Base-by-base conservation (phyloP, 345 rosid genomes). In the Brassica rapa region DNA sequence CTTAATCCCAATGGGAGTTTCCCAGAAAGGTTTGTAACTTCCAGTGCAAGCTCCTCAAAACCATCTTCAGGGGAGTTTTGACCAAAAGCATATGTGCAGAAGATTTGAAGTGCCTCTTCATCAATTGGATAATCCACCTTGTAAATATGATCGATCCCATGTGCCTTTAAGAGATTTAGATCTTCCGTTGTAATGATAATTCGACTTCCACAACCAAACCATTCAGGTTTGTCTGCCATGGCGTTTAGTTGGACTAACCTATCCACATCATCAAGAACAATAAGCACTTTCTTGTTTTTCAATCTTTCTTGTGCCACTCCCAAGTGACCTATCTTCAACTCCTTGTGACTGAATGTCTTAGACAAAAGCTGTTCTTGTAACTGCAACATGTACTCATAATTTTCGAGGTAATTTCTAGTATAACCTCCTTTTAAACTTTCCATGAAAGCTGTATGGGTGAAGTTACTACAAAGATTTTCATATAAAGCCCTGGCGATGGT, bases 31-130 rank as follows among this genome's bases (percentile, higher is more conserved):
- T n/a, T 2, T 3, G 67, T 62, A 62, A 30, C 41, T 62, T 53
- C 59, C 9, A 53, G 4, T 1, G 59, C 59, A 6, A 53, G 59
- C 59, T 53, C 59, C 24, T 53, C 59, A 19, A 53, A 53, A 53
- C 59, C 59, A 53, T 53, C 12, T 3, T 6, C 0, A 30, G 67
- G 67, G 23, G 5, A n/a, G 1, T 30, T 62, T 3, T 57, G 29
- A 57, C 30, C n/a, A 57, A 23, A 57, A 57, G 62, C 62, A 9
- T 57, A 8, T 0, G 15, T 30, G 15, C 41, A 62, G 41, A 62
- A 62, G 5, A 62, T 62, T 62, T 62, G 41, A 8, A 62, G 67
- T 19, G 67, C 41, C 12, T 53, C 59, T 53, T 62, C 39, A 30
- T 57, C 30, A 57, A 21, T 9, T 23, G 62, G 62, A 57, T 23